Base-by-base conservation (phyloP, 352 stramenopile species). In the Pythium plurisporium region DNA sequence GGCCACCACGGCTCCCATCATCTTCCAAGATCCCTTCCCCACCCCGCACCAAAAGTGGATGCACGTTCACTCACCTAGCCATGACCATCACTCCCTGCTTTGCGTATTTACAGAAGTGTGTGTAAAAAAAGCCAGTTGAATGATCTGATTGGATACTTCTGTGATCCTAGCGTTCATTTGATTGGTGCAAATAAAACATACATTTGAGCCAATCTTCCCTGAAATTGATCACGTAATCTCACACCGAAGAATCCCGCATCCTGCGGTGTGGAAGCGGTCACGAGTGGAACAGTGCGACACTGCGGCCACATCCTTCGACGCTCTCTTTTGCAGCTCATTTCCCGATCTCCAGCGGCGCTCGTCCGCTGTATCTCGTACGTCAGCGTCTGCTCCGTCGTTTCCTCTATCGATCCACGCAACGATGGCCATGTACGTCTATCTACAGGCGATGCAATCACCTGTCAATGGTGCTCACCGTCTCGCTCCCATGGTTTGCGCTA, bases 401-500 rank as follows among this genome's bases (percentile, higher is more conserved):
- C 34, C 43, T 50, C 38, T 33, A 5, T 26, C 43, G 5, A 14
- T 22, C 6, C 17, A n/a, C 25, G 5, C 26, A 14, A 67, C 43
- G 50, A 63, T 67, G 62, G 42, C 56, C 37, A 51, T 53, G 49
- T 67, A 59, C 57, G 62, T 60, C 14, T 30, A 15, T 17, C 11
- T 25, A 34, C 15, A 55, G 17, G 43, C 38, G 50, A 34, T 22
- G 34, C 38, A 22, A 7, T 50, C 17, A 6, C 31, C 25, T 56
- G 17, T 86, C 72, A 17, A 74, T 46, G 40, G 29, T 6, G 14
- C 19, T 43, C 7, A 17, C 19, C 19, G 38, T 44, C 33, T 38
- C 33, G 15, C 15, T 38, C 15, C 33, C 15, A 38, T 38, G 10
- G 38, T 23, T n/a, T 44, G 9, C 19, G 14, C 25, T 19, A 65